These are phyloP conservation scores for Chloranthus sessilifolius DNA, from an alignment of 164 flowering plant genomes.

Conservation along the genomic window DNA sequence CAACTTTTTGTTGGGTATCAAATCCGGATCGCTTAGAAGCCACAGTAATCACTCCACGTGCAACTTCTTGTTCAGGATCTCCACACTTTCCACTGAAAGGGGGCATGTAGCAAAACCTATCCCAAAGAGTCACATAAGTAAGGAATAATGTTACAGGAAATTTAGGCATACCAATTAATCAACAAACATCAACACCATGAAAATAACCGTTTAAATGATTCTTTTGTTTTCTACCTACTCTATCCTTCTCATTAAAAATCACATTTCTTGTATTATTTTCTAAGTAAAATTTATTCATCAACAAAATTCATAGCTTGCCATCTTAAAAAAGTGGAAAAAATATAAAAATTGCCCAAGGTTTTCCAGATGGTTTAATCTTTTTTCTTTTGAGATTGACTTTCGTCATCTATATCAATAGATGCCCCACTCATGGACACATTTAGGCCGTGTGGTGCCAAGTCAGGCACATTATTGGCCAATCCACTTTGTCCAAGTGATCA, in stretches of 20 bases:
- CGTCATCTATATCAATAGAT: too few relatives aligned
- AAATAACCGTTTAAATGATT: neutral
- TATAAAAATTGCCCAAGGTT: too few relatives aligned
- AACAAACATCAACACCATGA: neutral
- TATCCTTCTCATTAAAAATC: neutral
- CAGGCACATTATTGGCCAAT: too few relatives aligned
- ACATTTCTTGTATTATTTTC: neutral
- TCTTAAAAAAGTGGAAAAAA: too few relatives aligned
- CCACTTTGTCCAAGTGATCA: too few relatives aligned
- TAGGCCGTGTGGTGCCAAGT: too few relatives aligned
- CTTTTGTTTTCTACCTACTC: too few relatives aligned
- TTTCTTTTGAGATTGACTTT: too few relatives aligned
- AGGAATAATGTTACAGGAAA: neutral
- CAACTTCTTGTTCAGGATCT: slow-evolving; percentile 35
- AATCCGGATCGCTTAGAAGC: slow-evolving; percentile 27
- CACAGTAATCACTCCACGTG: slow-evolving; percentile 37
- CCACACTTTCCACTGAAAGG: slow-evolving; percentile 42
- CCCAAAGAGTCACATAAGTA: neutral
- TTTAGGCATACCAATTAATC: neutral
- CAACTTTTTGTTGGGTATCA: slow-evolving; percentile 2
- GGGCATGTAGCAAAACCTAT: slow-evolving; percentile 52
- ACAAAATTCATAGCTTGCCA: too few relatives aligned
- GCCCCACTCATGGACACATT: too few relatives aligned
- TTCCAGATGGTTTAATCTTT: too few relatives aligned
- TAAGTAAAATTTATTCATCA: neutral